Evolutionary conservation across 345 rosid species (phyloP), one percentile per base, ranked within the genome.

Genomic region (Atalantia buxifolia): DNA sequence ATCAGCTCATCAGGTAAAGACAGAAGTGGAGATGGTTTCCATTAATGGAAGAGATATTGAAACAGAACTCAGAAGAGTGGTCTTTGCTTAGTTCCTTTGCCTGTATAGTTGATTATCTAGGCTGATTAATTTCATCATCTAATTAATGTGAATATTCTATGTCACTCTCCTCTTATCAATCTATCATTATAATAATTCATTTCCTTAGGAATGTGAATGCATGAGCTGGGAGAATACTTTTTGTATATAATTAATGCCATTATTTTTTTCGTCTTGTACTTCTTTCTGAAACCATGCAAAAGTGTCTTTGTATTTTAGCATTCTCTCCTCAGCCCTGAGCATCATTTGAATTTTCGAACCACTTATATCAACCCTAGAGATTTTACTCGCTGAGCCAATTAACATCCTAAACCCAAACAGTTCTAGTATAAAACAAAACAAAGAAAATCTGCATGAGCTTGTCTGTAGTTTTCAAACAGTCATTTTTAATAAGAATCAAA

Each of bases 81-180:
- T 50, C 91, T 89, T 45, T 86, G 94, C 84, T 82, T 92, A 74
- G 94, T 88, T 78, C 92, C 97, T 38, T 21, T 90, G 81, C 85
- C 93, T 4, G 77, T 80, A 80, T 77, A 69, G 81, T 80, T 6
- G 88, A 86, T 72, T 85, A 82, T 80, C 80, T 83, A 66, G 89
- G 80, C 79, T 88, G 81, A 90, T 79, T 65, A 31, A 33, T 69
- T 59, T 42, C 9, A 55, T 9, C 48, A 36, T 10, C 27, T 8
- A 19, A 24, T 72, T 18, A 33, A 2, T 65, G 35, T 18, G 8
- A 31, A 30, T 30, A 56, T 6, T 19, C 24, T n/a, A 6, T 5
- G 19, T 30, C 67, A 27, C 18, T 33, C 7, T 63, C 38, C 67
- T 63, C 10, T 63, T 33, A 6, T 63, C 22, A 14, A 63, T 28